Evolutionary conservation across 148 eudicot species (phyloP), one percentile per base, ranked within the genome.

Genomic region (Camellia granthamiana): DNA sequence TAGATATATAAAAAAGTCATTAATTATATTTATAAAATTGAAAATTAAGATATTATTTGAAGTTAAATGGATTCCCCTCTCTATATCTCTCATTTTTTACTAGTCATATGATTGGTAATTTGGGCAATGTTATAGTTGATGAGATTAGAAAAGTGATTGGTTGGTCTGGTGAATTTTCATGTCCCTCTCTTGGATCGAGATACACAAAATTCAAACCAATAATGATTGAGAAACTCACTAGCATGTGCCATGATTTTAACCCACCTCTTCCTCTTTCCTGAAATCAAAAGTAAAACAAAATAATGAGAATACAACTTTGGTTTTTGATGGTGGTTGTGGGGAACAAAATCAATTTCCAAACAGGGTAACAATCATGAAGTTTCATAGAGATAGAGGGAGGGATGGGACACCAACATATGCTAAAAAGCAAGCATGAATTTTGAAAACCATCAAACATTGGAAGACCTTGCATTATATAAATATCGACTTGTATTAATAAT

Each of bases 281-380:
- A 54, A 75, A 75, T 59, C 47, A 75, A 75, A 75, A 75, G 78
- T 59, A 59, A 60, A 60, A 75, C 78, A 59, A 75, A 75, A 75
- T 75, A 41, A 75, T 75, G 78, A 75, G 78, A 42, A 7, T 15
- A 64, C 52, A 59, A 44, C 51, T 60, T 75, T 75, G 23, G 75
- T 52, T 72, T 47, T 72, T 72, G 60, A 72, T 75, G 67, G 55
- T 75, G 67, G 55, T 75, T 75, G 78, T 43, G 78, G 78, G 78
- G 78, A 75, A 10, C 78, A 75, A 75, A 75, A 75, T 75, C 68
- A 75, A 75, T 75, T 75, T 18, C 78, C 68, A 60, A 75, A 75
- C 78, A 75, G 43, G 64, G 52, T 21, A 60, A 38, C 51, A 30
- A 74, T 74, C 77, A 74, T 74, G 65, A 58, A 74, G 77, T 41